Percentiles rank a stretch among this genome's conserved stretches.
phyloP scores from a whole-genome alignment of 345 rosid genomes.

The Aquilaria yunnanensis region DNA sequence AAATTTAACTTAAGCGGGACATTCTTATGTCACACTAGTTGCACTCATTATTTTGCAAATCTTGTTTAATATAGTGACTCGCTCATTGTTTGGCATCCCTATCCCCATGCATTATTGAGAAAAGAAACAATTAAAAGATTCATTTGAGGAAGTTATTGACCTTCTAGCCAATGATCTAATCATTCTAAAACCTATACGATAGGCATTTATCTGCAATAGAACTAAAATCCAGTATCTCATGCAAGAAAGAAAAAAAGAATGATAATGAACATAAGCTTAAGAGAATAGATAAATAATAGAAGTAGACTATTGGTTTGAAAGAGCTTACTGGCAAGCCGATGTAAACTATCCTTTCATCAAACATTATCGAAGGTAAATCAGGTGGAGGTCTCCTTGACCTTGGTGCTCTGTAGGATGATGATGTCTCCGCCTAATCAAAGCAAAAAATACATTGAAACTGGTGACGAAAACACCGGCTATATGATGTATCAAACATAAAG shows the following conservation, averaged over 20 bases:
- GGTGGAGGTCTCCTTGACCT: constrained; percentile 69
- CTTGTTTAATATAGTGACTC: no score
- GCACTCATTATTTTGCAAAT: no score
- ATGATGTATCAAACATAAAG: no score
- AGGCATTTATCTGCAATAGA: background rate
- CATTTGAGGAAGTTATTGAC: no score
- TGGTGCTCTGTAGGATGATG: constrained; percentile 52
- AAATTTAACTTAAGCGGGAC: no score
- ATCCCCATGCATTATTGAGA: no score
- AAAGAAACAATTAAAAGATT: no score
- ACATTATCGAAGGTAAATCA: constrained; percentile 75
- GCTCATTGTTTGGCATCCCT: no score
- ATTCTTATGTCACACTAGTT: no score
- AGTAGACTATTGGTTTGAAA: background rate
- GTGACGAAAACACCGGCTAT: no score
- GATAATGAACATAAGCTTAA: background rate
- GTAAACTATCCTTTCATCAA: constrained; percentile 71
- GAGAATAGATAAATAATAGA: background rate
- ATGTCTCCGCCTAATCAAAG: constrained; percentile 55
- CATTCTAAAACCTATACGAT: background rate
- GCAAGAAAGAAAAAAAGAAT: background rate
- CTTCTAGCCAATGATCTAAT: background rate
- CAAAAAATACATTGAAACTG: background rate
- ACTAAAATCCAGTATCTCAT: background rate
- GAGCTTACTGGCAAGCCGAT: constrained; percentile 87